A percentile compares a stretch with the other conserved stretches of the same genome.
phyloP scores from a whole-genome alignment of 805 yeast species.

The Saccharomycopsis capsularis region DNA sequence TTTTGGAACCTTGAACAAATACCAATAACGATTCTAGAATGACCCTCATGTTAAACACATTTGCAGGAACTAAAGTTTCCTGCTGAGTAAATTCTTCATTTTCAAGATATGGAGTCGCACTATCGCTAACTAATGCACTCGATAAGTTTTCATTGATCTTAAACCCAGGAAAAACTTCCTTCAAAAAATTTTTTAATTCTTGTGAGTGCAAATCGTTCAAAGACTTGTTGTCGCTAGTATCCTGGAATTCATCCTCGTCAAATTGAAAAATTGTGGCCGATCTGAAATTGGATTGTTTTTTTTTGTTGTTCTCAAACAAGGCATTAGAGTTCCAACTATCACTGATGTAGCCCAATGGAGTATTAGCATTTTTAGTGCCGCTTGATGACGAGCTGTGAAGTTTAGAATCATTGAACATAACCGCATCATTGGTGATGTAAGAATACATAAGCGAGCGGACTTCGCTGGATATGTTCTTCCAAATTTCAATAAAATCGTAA shows the following conservation, averaged over 20 bases:
- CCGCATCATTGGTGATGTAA: conserved; percentile 28
- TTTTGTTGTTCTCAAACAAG: conserved; percentile 11
- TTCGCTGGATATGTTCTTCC: conserved; percentile 39
- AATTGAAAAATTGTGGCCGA: conserved; percentile 31
- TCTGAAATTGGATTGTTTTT: conserved; percentile 3
- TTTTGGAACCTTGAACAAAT: conserved; percentile 54
- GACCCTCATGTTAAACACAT: conserved; percentile 72
- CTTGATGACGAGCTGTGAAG: neutral
- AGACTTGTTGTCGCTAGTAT: conserved; percentile 24
- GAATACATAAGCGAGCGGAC: conserved; percentile 32
- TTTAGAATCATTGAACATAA: conserved; percentile 17
- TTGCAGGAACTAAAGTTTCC: conserved; percentile 60
- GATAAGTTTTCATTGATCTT: conserved; percentile 17
- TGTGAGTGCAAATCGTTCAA: conserved; percentile 30
- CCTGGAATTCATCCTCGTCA: conserved; percentile 28
- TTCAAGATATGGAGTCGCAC: conserved; percentile 47
- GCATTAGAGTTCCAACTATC: conserved; percentile 17
- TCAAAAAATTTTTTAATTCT: conserved; percentile 40
- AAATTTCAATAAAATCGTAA: conserved; percentile 36
- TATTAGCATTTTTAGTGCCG: conserved; percentile 3
- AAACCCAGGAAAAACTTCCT: conserved; percentile 69
- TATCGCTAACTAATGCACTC: conserved; percentile 28
- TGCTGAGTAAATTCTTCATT: conserved; percentile 53
- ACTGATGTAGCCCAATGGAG: conserved; percentile 12
- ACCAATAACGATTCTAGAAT: conserved; percentile 66